Conservation (phyloP, 305 asterid species). For the Rubia tinctorum region DNA sequence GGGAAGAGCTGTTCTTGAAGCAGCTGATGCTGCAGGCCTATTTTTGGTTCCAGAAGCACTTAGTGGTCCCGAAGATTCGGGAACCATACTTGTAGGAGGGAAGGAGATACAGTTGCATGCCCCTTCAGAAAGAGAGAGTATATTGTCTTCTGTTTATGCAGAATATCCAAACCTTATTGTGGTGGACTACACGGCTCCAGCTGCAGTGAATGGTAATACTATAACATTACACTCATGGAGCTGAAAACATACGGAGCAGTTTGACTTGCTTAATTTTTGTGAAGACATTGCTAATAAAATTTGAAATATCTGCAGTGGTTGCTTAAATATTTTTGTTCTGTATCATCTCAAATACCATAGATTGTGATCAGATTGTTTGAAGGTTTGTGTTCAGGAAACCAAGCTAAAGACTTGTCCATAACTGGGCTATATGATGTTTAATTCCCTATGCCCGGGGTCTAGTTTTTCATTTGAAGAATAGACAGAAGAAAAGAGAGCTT, state of each 20-base stretch:
- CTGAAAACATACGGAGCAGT: background rate
- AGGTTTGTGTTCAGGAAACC: background rate
- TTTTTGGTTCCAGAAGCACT: constrained; percentile 65
- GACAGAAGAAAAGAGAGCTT: background rate
- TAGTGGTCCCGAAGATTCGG: constrained; percentile 68
- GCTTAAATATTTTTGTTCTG: too few species aligned
- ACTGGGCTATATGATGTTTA: background rate
- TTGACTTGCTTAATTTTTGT: background rate
- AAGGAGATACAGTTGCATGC: constrained; percentile 72
- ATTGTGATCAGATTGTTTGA: background rate
- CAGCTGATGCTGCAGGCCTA: constrained; percentile 84
- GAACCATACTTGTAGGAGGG: constrained; percentile 61
- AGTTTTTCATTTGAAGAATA: background rate
- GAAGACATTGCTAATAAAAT: background rate
- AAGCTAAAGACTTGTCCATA: background rate
- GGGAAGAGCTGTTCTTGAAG: constrained; percentile 95
- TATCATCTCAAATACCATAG: too few species aligned
- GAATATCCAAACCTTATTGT: constrained; percentile 68
- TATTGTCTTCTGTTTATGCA: constrained; percentile 44
- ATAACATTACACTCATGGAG: constrained; percentile 1
- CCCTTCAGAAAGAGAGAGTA: constrained; percentile 50
- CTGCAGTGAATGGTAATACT: constrained; percentile 72
- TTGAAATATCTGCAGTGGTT: background rate
- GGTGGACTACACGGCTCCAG: constrained; percentile 83
- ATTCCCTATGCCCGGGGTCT: background rate